A percentile compares a stretch with the other conserved stretches of the same genome.
Evolutionary conservation across 176 grass and related monocot species (phyloP).

Genomic region (Triticum monococcum): DNA sequence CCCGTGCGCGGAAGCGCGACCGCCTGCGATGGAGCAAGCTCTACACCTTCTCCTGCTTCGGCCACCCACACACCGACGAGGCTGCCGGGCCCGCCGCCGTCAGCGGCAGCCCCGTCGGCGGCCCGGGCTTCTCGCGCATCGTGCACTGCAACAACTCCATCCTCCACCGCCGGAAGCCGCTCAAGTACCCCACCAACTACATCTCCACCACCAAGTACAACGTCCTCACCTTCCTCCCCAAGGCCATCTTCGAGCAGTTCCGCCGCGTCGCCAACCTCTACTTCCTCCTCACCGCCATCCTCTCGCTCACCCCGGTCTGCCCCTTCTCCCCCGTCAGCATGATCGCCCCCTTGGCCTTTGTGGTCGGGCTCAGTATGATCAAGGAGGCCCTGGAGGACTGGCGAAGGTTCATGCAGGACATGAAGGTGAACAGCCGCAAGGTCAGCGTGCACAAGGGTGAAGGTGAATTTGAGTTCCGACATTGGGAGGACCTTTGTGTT

Average conservation of each 20-base stretch:
- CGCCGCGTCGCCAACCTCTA: slow-evolving; percentile 91
- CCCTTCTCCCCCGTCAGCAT: slow-evolving; percentile 83
- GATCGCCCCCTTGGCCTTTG: slow-evolving; percentile 86
- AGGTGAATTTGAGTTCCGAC: slow-evolving; percentile 56
- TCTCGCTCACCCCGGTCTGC: slow-evolving; percentile 87
- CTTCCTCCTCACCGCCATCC: slow-evolving; percentile 87
- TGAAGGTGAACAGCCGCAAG: slow-evolving; percentile 93
- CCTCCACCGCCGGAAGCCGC: slow-evolving; percentile 71
- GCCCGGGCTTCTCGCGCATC: slow-evolving; percentile 77
- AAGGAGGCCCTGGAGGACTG: slow-evolving; percentile 97
- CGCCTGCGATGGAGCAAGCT: slow-evolving; percentile 90
- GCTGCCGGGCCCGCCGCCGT: slow-evolving; percentile 12
- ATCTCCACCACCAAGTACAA: slow-evolving; percentile 99
- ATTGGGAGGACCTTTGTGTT: slow-evolving; percentile 80
- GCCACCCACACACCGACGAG: slow-evolving; percentile 11
- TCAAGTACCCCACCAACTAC: slow-evolving; percentile 84
- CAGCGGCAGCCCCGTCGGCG: slow-evolving; percentile 42
- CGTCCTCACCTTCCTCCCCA: slow-evolving; percentile 85
- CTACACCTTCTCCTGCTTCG: slow-evolving; percentile 89
- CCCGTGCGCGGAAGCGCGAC: slow-evolving; percentile 58
- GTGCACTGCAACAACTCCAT: slow-evolving; percentile 77
- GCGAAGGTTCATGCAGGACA: slow-evolving; percentile 92
- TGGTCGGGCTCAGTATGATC: slow-evolving; percentile 82
- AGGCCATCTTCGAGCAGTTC: slow-evolving; percentile 99
- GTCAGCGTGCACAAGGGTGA: slow-evolving; percentile 58